Evolutionary conservation across 1,139 yeast species (phyloP), one percentile per base, ranked within the genome.

Genomic region (Suhomyces chickasaworum): DNA sequence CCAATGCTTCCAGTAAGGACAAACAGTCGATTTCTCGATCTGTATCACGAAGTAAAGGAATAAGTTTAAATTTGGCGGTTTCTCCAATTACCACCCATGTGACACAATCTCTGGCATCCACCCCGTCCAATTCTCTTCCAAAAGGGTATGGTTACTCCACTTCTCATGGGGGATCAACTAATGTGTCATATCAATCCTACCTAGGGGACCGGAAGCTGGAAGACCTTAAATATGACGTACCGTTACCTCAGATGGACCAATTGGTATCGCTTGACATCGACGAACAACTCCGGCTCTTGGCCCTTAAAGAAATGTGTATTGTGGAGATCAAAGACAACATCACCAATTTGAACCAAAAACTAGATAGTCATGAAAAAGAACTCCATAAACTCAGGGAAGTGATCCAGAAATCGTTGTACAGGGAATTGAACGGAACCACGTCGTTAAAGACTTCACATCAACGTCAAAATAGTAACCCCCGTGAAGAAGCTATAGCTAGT

Each of bases 301-400:
- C 88, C 0, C 63, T 80, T 31, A 83, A 81, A 54, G 89, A 83
- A 57, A 81, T 82, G 85, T 69, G 73, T 17, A 68, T 81, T 25
- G 79, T 82, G 33, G 86, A 81, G 51, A 60, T 81, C 37, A 80
- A 77, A 47, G 84, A 81, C 54, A 68, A 69, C 43, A 71, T 82
- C 30, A 66, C 64, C 42, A 60, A 61, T 36, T 53, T 74, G 45
- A 66, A 58, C 33, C 53, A 61, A 53, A 60, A 71, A 57, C 49
- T 69, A 43, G 39, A 67, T 55, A 52, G 72, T 56, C 66, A 80
- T 39, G 82, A 80, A 53, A 59, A 59, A 29, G 78, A 77, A 34
- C 69, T 82, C 29, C 83, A 78, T 47, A 65, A 63, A 42, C 65
- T 81, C 27, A 61, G 78, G 30, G 69, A 67, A 42, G 62, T 71